Evolutionary conservation across 108 stramenopile genomes (phyloP), one percentile per base, ranked within the genome.

Genomic region (Nitzschia palea): DNA sequence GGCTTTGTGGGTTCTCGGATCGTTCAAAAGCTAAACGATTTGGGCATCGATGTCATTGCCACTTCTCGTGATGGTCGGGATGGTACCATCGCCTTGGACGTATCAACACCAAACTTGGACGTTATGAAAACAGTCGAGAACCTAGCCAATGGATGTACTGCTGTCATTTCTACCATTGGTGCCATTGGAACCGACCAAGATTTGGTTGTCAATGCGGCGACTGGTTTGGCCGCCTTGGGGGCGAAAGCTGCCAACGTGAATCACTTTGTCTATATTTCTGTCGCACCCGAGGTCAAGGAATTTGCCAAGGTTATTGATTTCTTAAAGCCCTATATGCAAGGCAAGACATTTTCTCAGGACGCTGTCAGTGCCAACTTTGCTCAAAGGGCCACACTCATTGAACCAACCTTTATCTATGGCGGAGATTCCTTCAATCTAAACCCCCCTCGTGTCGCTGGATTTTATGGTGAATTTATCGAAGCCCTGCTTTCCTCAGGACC

Each of bases 401-500:
- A 82, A 55, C 59, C 84, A 23, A 86, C 89, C 3, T 91, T 91
- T 56, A 86, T 91, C 42, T 83, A 91, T 52, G 89, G 89, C 20
- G 89, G 89, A n/a, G 56, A 76, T 18, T 72, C 75, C 6, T 91
- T 91, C 68, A 75, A 71, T 22, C 20, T 91, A 3, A 55, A 76
- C 36, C 89, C 89, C 23, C 89, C 89, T 5, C 77, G 89, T 28
- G 89, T 91, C 4, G 81, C 81, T n/a, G 68, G 55, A 33, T 79
- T 75, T 25, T 91, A 91, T 59, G 89, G 89, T 0, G 51, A 68
- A 43, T 71, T 73, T 29, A 78, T 91, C 18, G 90, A 92, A 66
- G 71, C 65, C 33, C n/a, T 88, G 14, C 72, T 92, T 40, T 75
- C 74, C 26, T 68, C 72, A 1, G 67, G 74, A 22, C 79, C 71